phyloP scores from a whole-genome alignment of 768 basidiomycete genomes.

The Tulasnella sp. region DNA sequence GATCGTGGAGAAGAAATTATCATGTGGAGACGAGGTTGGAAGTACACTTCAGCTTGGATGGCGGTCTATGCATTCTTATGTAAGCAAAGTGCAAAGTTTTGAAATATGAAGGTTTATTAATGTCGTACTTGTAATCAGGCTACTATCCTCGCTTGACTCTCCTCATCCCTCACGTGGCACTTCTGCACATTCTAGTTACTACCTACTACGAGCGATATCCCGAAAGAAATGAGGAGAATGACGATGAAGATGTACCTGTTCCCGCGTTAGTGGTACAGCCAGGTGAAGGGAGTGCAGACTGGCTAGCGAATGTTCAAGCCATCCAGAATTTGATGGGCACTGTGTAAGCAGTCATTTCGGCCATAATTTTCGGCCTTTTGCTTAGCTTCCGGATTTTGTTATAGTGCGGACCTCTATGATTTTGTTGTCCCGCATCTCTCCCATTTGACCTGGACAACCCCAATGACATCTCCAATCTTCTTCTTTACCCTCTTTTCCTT shows the following conservation, averaged over 20 bases:
- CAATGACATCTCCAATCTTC: conserved; percentile 43
- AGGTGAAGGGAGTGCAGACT: conserved; percentile 57
- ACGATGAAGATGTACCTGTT: no score
- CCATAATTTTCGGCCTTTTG: conserved; percentile 9
- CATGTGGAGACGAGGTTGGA: conserved; percentile 68
- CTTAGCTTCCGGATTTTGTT: conserved; percentile 31
- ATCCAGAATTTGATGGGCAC: conserved; percentile 87
- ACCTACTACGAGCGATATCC: conserved; percentile 40
- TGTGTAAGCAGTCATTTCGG: conserved; percentile 37
- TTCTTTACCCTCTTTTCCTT: conserved; percentile 36
- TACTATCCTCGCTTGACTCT: conserved; percentile 63
- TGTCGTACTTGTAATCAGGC: conserved; percentile 32
- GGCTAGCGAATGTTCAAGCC: conserved; percentile 77
- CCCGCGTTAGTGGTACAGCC: conserved; percentile 18
- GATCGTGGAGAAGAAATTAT: conserved; percentile 77
- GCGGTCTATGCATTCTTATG: conserved; percentile 66
- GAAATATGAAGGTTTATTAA: not conserved
- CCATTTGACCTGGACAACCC: conserved; percentile 39
- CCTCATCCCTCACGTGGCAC: conserved; percentile 47
- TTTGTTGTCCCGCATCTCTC: conserved; percentile 37
- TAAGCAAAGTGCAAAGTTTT: conserved; percentile 28
- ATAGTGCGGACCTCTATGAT: conserved; percentile 51
- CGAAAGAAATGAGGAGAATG: no score
- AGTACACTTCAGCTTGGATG: conserved; percentile 61
- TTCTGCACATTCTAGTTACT: conserved; percentile 54